Evolutionary conservation across 2,329 filamentous ascomycete genomes (phyloP).

Genomic region (Fusarium nematophilum): DNA sequence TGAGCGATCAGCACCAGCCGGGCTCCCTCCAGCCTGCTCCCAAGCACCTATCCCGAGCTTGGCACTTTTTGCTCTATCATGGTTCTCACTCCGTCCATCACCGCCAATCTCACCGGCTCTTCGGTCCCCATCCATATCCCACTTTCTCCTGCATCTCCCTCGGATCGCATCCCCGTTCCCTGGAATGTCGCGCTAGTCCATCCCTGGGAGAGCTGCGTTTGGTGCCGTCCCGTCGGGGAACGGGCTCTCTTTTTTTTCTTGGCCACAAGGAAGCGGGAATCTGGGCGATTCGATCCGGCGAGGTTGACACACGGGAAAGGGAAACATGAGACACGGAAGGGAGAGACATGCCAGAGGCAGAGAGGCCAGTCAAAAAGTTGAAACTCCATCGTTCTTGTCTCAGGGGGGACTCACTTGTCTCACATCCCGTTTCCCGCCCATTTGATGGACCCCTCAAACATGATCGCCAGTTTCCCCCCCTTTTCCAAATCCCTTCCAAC

Average conservation of each 20-base stretch:
- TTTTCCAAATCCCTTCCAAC: constrained; percentile 19
- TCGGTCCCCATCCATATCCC: constrained; percentile 12
- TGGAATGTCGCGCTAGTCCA: constrained; percentile 32
- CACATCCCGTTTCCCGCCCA: constrained; percentile 20
- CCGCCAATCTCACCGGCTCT: constrained; percentile 18
- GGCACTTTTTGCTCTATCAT: neutral
- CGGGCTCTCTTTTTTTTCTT: constrained; percentile 1
- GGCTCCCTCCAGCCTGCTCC: neutral
- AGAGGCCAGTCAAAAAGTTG: neutral
- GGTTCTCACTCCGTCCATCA: constrained; percentile 13
- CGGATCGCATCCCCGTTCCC: constrained; percentile 28
- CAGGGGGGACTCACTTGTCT: constrained; percentile 23
- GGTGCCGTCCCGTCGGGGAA: constrained; percentile 1
- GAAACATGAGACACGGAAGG: constrained; percentile 28
- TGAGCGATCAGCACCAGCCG: neutral
- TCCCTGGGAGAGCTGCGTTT: constrained; percentile 5
- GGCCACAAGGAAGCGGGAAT: constrained; percentile 27
- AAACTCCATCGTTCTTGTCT: constrained; percentile 20
- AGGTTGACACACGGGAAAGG: constrained; percentile 9
- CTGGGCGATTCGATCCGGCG: constrained; percentile 32
- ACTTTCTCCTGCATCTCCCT: constrained; percentile 14
- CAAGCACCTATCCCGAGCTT: too few relatives aligned
- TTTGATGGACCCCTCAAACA: constrained; percentile 7
- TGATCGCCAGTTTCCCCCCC: constrained; percentile 17
- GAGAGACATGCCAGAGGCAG: constrained; percentile 32